These are phyloP conservation scores for Neurospora tetraspora DNA, from an alignment of 495 filamentous ascomycete genomes.

Conservation along the genomic window DNA sequence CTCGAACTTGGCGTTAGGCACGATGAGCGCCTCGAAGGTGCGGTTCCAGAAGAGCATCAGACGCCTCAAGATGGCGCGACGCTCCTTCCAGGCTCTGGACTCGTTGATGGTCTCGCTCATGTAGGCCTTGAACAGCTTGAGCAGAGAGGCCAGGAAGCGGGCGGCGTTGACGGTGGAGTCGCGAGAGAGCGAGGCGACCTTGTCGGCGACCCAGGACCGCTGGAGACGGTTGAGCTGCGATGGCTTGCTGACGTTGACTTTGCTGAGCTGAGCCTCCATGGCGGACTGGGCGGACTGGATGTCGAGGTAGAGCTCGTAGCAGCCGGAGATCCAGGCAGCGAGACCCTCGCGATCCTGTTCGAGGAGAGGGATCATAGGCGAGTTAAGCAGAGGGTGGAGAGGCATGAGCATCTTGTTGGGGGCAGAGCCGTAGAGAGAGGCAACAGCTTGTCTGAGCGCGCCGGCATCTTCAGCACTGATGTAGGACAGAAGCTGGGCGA, in stretches of 20 bases:
- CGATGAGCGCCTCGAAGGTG: constrained; percentile 38
- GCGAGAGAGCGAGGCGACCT: constrained; percentile 49
- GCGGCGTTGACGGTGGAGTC: constrained; percentile 49
- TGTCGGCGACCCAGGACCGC: constrained; percentile 49
- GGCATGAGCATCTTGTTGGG: constrained; percentile 36
- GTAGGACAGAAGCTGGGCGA: constrained; percentile 15
- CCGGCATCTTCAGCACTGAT: constrained; percentile 16
- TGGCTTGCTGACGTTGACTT: constrained; percentile 37
- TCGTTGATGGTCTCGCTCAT: constrained; percentile 16
- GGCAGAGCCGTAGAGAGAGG: constrained; percentile 11
- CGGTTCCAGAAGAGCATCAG: constrained; percentile 50
- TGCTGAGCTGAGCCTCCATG: constrained; percentile 24
- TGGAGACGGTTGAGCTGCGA: constrained; percentile 60
- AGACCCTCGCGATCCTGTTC: constrained; percentile 18
- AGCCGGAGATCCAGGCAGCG: constrained; percentile 33
- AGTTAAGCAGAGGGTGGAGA: constrained; percentile 56
- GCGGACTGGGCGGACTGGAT: constrained; percentile 22
- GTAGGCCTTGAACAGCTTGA: constrained; percentile 25
- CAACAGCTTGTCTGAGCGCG: constrained; percentile 16
- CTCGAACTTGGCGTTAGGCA: constrained; percentile 28
- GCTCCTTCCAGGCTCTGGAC: constrained; percentile 20
- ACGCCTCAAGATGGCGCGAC: constrained; percentile 27
- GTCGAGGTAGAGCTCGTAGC: constrained; percentile 43
- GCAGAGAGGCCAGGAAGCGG: constrained; percentile 26
- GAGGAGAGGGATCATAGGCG: constrained; percentile 37